phyloP scores from a whole-genome alignment of 345 rosid genomes.

The Carallia pectinifolia region DNA sequence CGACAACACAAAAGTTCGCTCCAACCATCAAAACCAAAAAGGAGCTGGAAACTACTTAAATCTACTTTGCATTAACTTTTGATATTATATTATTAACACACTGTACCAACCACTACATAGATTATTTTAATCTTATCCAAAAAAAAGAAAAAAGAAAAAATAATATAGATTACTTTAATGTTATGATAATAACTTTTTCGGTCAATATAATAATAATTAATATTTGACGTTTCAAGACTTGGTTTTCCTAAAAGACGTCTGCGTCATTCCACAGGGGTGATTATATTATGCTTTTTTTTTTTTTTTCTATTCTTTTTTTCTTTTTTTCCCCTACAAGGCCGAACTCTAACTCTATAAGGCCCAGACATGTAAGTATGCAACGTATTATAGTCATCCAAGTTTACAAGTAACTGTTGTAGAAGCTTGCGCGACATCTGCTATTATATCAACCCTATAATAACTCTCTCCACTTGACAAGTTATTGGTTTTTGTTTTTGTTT shows the following conservation, averaged over 20 bases:
- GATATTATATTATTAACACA: neutral
- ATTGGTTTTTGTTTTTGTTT: too few species aligned
- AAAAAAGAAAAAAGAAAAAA: too few species aligned
- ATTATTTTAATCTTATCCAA: neutral
- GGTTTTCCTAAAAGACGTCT: conserved; percentile 2
- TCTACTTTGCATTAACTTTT: conserved; percentile 1
- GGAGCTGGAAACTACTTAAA: neutral
- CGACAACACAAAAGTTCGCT: conserved; percentile 45
- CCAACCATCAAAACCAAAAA: conserved; percentile 42
- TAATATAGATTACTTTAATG: too few species aligned
- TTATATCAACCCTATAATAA: too few species aligned
- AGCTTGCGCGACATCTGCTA: too few species aligned
- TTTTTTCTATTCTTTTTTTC: neutral
- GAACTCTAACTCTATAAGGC: conserved; percentile 31
- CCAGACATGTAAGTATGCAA: neutral
- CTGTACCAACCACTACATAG: neutral
- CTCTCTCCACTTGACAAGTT: too few species aligned
- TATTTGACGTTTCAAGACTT: neutral
- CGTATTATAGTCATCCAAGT: conserved; percentile 11
- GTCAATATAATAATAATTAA: too few species aligned
- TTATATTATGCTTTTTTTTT: neutral
- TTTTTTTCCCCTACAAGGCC: conserved; percentile 19
- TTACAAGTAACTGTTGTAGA: conserved; percentile 7
- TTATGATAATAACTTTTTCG: too few species aligned
- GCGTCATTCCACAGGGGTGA: conserved; percentile 2